Base-by-base conservation (phyloP, 345 rosid species). In the Salix viminalis region DNA sequence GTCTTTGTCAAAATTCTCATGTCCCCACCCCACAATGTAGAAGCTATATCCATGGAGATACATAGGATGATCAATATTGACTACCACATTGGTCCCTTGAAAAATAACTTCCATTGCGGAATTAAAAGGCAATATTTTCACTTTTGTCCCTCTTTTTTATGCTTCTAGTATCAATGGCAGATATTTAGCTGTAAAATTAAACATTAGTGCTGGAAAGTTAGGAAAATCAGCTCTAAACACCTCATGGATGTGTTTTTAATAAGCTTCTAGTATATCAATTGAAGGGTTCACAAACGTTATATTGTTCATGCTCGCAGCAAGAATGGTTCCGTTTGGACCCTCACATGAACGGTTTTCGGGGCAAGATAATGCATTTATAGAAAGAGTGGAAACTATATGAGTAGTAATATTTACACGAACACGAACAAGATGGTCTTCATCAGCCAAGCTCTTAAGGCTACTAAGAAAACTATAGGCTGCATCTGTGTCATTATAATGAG, bases 31-130 rank as follows among this genome's bases (percentile, higher is more conserved):
- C 18, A 93, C 93, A 0, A 88, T 77, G 72, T 88, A 91, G 81
- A 91, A 90, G 68, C 87, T 89, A 79, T 81, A 88, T 1, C 98
- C 94, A 78, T 91, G 98, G 52, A 93, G 84, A 71, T 91, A 94
- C 73, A 93, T 86, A 4, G 96, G 96, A 81, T 91, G 96, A 75
- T 89, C 91, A 77, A 86, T 84, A 0, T 73, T 69, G 24, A 82
- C 88, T 0, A 86, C 70, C 64, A 93, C 82, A 56, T 85, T 86
- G 21, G 96, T 93, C 81, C 89, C 72, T 28, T 91, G 97, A 32
- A 91, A 74, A 72, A 91, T 93, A 0, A 90, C 77, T 84, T 93
- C 92, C 61, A 91, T 46, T 19, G 70, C 79, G 21, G 94, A 71
- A n/a, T 90, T 88, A 26, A 76, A 87, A 4, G 79, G 84, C 1